These are phyloP conservation scores for Phytophthora idaei DNA, from an alignment of 352 stramenopile genomes.

Conservation along the genomic window DNA sequence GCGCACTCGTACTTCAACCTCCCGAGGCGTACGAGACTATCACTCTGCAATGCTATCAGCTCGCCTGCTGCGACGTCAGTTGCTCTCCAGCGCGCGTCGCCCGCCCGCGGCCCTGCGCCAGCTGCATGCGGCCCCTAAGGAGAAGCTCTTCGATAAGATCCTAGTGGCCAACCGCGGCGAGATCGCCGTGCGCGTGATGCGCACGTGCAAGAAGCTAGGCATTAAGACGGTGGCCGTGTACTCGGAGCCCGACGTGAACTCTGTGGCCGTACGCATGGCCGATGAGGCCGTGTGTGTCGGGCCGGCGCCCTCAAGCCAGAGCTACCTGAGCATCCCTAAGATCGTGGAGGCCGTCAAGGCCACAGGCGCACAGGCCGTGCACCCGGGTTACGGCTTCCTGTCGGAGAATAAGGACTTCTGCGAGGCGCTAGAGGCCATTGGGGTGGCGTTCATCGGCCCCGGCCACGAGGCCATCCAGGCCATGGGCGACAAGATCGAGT, in stretches of 20 bases:
- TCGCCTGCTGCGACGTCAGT: conserved; percentile 23
- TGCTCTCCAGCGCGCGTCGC: conserved; percentile 4
- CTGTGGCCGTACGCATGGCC: conserved; percentile 84
- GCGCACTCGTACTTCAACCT: conserved; percentile 22
- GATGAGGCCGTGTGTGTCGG: conserved; percentile 79
- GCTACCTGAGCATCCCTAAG: conserved; percentile 93
- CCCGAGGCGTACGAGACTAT: conserved; percentile 12
- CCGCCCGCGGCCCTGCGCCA: conserved; percentile 4
- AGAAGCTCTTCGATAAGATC: conserved; percentile 92
- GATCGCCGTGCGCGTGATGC: conserved; percentile 94
- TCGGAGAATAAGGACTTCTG: conserved; percentile 94
- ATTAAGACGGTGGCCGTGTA: conserved; percentile 96
- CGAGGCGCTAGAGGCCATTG: conserved; percentile 67
- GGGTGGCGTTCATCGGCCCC: conserved; percentile 92
- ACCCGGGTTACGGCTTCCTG: conserved; percentile 96
- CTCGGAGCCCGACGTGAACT: conserved; percentile 89
- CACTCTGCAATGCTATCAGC: conserved; percentile 38
- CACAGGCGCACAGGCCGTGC: conserved; percentile 92
- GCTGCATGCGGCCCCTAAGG: conserved; percentile 22
- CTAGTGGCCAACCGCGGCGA: conserved; percentile 93
- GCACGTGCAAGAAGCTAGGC: conserved; percentile 86
- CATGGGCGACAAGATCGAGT: conserved; percentile 96
- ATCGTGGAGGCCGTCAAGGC: conserved; percentile 88
- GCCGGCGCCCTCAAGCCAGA: conserved; percentile 77
- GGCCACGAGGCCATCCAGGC: conserved; percentile 84